Conservation (phyloP, 345 rosid genomes). For the Gossypium herbaceum region DNA sequence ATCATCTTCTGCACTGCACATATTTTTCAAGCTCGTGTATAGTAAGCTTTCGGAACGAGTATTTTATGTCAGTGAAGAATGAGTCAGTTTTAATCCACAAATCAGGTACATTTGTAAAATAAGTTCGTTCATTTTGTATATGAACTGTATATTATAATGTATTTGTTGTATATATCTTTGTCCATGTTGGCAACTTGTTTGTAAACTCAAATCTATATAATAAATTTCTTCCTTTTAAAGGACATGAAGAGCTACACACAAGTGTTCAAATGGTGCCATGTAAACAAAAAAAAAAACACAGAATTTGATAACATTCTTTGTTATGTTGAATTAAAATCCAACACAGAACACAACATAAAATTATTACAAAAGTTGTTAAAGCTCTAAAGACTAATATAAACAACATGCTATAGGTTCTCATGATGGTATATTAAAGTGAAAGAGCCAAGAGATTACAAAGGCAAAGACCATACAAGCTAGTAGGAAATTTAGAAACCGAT, state of each 20-base stretch:
- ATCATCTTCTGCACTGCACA: slow-evolving; percentile 6
- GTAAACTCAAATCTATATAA: neutral
- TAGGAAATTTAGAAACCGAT: slow-evolving; percentile 77
- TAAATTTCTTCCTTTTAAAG: no score
- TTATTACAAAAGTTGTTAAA: neutral
- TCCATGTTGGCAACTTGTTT: neutral
- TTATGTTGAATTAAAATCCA: neutral
- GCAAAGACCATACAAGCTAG: slow-evolving; percentile 93
- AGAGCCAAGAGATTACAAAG: slow-evolving; percentile 94
- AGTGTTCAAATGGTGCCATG: neutral
- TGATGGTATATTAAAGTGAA: slow-evolving; percentile 80
- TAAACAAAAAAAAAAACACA: neutral
- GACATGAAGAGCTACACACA: no score
- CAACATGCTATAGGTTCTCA: slow-evolving; percentile 15
- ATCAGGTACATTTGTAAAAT: neutral
- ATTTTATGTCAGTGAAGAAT: neutral
- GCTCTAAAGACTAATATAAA: neutral
- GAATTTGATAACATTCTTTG: neutral
- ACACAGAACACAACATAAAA: neutral
- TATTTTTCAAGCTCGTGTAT: slow-evolving; percentile 10
- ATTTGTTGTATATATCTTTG: neutral
- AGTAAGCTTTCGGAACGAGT: neutral
- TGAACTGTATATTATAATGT: slow-evolving; percentile 18
- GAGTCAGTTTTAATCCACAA: neutral
- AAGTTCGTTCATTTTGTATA: neutral